A percentile compares a stretch with the other conserved stretches of the same genome.
Conservation (phyloP, 495 filamentous ascomycete genomes). For the Neurospora sp. region DNA sequence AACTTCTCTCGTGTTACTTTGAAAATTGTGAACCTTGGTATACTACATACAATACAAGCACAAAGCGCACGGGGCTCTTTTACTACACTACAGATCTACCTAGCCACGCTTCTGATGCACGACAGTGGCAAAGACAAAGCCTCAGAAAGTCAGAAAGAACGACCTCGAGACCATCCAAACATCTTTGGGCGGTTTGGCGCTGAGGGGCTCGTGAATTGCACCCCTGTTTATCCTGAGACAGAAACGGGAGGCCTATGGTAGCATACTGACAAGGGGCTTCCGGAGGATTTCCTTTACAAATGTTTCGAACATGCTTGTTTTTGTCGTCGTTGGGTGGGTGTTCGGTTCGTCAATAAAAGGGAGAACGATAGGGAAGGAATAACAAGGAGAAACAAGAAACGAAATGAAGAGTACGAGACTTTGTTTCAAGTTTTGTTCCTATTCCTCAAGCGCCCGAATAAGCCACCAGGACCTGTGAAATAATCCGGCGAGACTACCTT, state of each 20-base stretch:
- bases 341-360: neutral
- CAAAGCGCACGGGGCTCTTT: neutral
- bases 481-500: neutral
- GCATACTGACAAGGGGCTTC: neutral
- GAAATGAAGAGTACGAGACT: neutral
- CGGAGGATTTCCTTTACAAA: neutral
- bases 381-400: neutral
- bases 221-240: neutral
- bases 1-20: neutral
- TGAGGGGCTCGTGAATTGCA: neutral
- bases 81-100: neutral
- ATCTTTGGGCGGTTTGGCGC: neutral
- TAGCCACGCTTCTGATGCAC: neutral
- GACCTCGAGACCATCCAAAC: neutral
- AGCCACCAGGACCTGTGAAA: neutral
- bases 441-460: neutral
- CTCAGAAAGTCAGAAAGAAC: neutral
- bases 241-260: neutral
- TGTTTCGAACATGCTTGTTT: neutral
- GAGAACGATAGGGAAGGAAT: neutral
- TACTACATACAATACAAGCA: neutral
- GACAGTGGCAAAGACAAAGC: neutral
- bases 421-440: neutral
- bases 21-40: neutral
- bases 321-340: neutral